Conservation (phyloP, 2,329 filamentous ascomycete genomes). For the Cercospora berteroae region DNA sequence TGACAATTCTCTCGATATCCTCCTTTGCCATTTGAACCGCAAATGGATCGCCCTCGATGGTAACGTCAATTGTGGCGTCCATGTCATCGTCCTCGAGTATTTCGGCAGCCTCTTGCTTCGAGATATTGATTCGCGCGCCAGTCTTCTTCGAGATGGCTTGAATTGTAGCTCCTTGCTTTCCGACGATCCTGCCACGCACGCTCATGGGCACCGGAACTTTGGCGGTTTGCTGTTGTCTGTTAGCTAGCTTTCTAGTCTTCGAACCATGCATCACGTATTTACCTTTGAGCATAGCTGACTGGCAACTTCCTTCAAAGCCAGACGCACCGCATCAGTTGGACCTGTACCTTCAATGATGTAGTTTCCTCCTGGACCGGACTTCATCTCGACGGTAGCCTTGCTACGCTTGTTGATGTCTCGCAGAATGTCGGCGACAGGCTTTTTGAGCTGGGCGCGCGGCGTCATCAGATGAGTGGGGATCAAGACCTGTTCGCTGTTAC, state of each 20-base stretch:
- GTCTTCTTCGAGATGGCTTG: constrained; percentile 86
- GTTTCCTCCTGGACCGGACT: constrained; percentile 66
- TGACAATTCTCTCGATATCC: constrained; percentile 82
- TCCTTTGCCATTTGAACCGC: constrained; percentile 80
- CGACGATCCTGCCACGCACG: constrained; percentile 85
- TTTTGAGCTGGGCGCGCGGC: constrained; percentile 74
- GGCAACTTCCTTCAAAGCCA: constrained; percentile 85
- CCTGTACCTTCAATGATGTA: constrained; percentile 83
- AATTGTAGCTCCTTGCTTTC: constrained; percentile 84
- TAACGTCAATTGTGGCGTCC: constrained; percentile 72
- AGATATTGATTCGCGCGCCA: constrained; percentile 85
- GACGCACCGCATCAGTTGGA: constrained; percentile 76
- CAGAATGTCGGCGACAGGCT: constrained; percentile 78
- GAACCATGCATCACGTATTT: constrained; percentile 33
- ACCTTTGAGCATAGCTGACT: constrained; percentile 85
- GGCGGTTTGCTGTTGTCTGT: constrained; percentile 57
- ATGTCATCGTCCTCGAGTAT: constrained; percentile 69
- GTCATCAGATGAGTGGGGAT: constrained; percentile 75
- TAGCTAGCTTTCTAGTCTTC: background rate
- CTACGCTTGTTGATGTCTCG: constrained; percentile 91
- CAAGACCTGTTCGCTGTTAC: constrained; percentile 72
- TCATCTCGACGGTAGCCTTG: constrained; percentile 79
- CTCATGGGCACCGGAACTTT: constrained; percentile 80
- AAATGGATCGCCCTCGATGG: constrained; percentile 86
- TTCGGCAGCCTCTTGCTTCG: constrained; percentile 68